Conservation (phyloP, 352 stramenopile genomes). For the Phytophthora macrochlamydospora region DNA sequence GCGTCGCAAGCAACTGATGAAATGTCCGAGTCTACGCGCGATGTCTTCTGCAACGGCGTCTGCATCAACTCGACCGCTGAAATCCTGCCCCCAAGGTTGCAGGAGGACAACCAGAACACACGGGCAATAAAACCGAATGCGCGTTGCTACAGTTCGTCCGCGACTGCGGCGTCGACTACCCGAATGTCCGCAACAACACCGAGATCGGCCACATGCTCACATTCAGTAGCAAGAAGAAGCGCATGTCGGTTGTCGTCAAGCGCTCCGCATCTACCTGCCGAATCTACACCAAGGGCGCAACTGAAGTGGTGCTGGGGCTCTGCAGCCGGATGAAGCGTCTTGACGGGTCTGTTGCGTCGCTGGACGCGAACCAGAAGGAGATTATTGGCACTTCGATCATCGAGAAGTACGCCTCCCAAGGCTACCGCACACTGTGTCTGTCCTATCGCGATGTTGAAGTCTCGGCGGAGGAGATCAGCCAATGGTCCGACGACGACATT, state of each 20-base stretch:
- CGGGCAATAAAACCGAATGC: conserved; percentile 85
- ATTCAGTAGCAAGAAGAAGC: conserved; percentile 86
- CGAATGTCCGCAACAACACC: conserved; percentile 46
- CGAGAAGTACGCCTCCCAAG: conserved; percentile 82
- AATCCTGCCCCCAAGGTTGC: conserved; percentile 60
- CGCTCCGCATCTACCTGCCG: conserved; percentile 49
- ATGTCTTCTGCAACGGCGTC: conserved; percentile 75
- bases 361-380: conserved; percentile 61
- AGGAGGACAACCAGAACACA: conserved; percentile 70
- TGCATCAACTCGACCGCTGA: conserved; percentile 79
- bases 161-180: conserved; percentile 74
- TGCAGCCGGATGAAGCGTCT: conserved; percentile 72
- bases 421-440: conserved; percentile 83
- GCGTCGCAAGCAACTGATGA: conserved; percentile 51
- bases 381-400: conserved; percentile 71
- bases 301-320: conserved; percentile 73
- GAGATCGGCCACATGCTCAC: conserved; percentile 80
- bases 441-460: conserved; percentile 84
- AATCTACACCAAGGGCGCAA: conserved; percentile 81
- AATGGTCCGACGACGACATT: conserved; percentile 77
- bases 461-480: conserved; percentile 63
- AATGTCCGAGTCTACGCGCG: conserved; percentile 66
- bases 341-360: conserved; percentile 59
- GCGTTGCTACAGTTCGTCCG: conserved; percentile 74
- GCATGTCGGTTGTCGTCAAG: conserved; percentile 79